These are phyloP conservation scores for Ambrosia artemisiifolia DNA, from an alignment of 129 eudicot species.

Conservation along the genomic window DNA sequence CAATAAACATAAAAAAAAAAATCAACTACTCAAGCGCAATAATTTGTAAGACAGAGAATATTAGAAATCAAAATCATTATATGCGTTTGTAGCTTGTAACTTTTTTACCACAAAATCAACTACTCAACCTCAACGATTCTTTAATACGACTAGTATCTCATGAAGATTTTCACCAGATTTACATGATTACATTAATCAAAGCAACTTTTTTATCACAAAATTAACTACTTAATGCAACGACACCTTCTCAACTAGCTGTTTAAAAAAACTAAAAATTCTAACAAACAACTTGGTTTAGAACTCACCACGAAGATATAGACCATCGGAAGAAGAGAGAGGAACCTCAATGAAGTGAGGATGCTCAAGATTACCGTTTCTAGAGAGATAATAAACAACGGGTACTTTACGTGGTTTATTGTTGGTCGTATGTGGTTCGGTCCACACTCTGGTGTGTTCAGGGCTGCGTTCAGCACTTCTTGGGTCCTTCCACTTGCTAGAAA, in stretches of 20 bases:
- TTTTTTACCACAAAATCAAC: not conserved
- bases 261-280: no score
- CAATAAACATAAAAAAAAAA: no score
- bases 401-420: conserved; percentile 26
- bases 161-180: not conserved
- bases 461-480: conserved; percentile 42
- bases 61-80: no score
- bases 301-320: conserved; percentile 39
- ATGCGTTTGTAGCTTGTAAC: no score
- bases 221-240: not conserved
- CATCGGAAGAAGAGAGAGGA: conserved; percentile 38
- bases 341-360: conserved; percentile 43
- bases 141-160: not conserved
- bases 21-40: no score
- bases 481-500: conserved; percentile 37
- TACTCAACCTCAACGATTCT: not conserved
- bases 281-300: not conserved
- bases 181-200: not conserved
- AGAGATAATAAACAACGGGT: conserved; percentile 40
- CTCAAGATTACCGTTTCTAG: conserved; percentile 34
- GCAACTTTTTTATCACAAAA: not conserved
- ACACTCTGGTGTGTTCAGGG: conserved; percentile 62
- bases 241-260: no score
- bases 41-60: no score
- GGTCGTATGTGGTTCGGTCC: conserved; percentile 50